Conservation (phyloP, 371 early-diverging fungal genomes). For the Phascolomyces articulosus region DNA sequence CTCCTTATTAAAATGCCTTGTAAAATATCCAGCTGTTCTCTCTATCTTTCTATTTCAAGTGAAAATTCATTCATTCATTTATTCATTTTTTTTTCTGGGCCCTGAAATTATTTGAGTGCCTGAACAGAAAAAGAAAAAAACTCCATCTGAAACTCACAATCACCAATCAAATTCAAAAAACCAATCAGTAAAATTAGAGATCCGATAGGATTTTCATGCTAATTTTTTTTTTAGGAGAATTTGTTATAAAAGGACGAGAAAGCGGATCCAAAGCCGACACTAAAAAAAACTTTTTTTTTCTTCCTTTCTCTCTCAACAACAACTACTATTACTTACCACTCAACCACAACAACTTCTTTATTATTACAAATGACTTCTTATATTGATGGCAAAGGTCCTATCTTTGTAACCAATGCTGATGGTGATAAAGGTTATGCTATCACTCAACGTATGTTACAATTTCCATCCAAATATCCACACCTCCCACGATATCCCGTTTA, state of each 20-base stretch:
- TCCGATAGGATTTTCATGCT: not conserved
- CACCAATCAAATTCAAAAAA: not conserved
- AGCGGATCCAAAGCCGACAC: not conserved
- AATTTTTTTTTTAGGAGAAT: not conserved
- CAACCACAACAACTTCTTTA: not conserved
- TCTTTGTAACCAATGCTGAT: constrained; percentile 53
- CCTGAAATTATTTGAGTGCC: not conserved
- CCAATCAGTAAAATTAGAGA: not conserved
- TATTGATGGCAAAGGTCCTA: constrained; percentile 41
- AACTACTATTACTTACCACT: not conserved
- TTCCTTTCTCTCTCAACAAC: not conserved
- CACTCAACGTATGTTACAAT: constrained; percentile 42
- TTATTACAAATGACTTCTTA: not conserved
- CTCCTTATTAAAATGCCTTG: too few species aligned
- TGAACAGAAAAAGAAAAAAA: not conserved
- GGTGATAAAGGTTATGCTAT: constrained; percentile 52
- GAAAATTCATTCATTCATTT: not conserved
- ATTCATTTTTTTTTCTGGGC: not conserved
- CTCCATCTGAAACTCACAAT: not conserved
- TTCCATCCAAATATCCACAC: constrained; percentile 41
- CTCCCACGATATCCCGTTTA: constrained; percentile 36
- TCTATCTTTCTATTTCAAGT: not conserved
- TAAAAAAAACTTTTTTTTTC: not conserved
- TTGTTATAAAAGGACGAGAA: not conserved
- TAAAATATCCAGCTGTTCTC: too few species aligned